These are phyloP conservation scores for Tylopilus subfusipes DNA, from an alignment of 768 basidiomycete species.

Conservation along the genomic window DNA sequence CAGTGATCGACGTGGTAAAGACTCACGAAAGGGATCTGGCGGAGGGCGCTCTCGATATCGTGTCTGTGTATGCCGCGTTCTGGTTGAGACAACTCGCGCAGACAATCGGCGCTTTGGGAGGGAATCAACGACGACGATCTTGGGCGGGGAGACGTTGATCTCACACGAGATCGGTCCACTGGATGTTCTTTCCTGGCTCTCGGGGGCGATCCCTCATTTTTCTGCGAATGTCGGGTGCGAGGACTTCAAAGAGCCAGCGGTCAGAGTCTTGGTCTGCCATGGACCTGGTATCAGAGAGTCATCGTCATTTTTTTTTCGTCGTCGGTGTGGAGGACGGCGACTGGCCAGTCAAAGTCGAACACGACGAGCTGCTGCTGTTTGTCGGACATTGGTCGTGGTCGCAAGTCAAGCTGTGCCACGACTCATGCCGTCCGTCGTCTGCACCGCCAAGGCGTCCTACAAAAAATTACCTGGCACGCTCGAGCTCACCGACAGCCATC, in stretches of 20 bases:
- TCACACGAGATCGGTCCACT: conserved; percentile 97
- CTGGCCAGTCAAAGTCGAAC: conserved; percentile 95
- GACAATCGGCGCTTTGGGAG: conserved; percentile 53
- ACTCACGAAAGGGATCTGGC: conserved; percentile 83
- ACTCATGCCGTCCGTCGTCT: background rate
- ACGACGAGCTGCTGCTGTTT: conserved; percentile 82
- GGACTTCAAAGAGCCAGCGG: conserved; percentile 87
- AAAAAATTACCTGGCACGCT: conserved; percentile 78
- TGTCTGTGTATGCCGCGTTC: conserved; percentile 62
- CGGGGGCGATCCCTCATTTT: conserved; percentile 53
- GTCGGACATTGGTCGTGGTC: conserved; percentile 15
- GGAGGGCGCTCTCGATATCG: conserved; percentile 75
- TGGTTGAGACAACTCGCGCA: conserved; percentile 59
- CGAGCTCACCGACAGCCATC: conserved; percentile 65
- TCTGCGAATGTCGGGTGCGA: conserved; percentile 79
- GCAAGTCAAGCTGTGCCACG: background rate
- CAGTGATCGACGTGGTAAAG: background rate
- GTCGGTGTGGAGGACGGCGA: background rate
- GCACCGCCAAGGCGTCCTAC: conserved; percentile 72
- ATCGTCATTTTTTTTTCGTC: background rate
- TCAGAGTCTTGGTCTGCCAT: conserved; percentile 96
- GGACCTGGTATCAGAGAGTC: conserved; percentile 50
- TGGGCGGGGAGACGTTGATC: conserved; percentile 19
- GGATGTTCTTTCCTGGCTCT: conserved; percentile 52
- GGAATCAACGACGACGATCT: background rate